A percentile compares a stretch with the other conserved stretches of the same genome.
These are phyloP conservation scores for Hyaloscypha bicolor DNA, from an alignment of 495 filamentous ascomycete species.

Conservation along the genomic window DNA sequence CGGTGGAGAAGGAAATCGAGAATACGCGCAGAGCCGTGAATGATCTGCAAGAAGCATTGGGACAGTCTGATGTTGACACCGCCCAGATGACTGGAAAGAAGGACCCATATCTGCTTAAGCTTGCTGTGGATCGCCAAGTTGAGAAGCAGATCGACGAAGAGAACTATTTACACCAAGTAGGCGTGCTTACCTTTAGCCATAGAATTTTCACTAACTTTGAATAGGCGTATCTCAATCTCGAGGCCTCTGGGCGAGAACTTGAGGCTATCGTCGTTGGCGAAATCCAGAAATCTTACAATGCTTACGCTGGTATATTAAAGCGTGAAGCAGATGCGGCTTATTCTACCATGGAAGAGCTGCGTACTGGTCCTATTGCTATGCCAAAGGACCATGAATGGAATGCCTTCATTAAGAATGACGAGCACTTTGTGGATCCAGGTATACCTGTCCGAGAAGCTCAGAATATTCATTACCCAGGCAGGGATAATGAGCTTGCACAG, in stretches of 20 bases:
- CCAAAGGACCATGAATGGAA: conserved; percentile 89
- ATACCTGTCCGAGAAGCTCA: conserved; percentile 76
- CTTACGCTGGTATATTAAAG: conserved; percentile 85
- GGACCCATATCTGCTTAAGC: conserved; percentile 84
- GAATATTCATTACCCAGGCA: conserved; percentile 91
- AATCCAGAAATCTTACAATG: conserved; percentile 96
- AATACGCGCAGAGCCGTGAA: conserved; percentile 69
- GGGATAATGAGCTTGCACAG: conserved; percentile 80
- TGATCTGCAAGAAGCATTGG: conserved; percentile 77
- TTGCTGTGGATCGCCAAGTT: conserved; percentile 84
- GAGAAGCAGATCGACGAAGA: conserved; percentile 95
- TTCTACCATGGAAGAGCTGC: conserved; percentile 76
- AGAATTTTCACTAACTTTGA: not conserved
- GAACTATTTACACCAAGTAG: conserved; percentile 91
- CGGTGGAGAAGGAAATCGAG: conserved; percentile 79
- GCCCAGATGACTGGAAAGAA: conserved; percentile 76
- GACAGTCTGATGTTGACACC: conserved; percentile 74
- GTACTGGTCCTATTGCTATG: conserved; percentile 82
- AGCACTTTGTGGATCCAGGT: conserved; percentile 85
- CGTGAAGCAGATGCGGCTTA: conserved; percentile 84
- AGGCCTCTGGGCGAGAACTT: conserved; percentile 90
- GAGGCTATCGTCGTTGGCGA: conserved; percentile 95
- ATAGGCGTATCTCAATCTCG: conserved; percentile 92
- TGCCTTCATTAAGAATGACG: conserved; percentile 77
- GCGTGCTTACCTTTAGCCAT: not conserved